phyloP scores from a whole-genome alignment of 2,329 filamentous ascomycete genomes.

The Dendryphion nanum region DNA sequence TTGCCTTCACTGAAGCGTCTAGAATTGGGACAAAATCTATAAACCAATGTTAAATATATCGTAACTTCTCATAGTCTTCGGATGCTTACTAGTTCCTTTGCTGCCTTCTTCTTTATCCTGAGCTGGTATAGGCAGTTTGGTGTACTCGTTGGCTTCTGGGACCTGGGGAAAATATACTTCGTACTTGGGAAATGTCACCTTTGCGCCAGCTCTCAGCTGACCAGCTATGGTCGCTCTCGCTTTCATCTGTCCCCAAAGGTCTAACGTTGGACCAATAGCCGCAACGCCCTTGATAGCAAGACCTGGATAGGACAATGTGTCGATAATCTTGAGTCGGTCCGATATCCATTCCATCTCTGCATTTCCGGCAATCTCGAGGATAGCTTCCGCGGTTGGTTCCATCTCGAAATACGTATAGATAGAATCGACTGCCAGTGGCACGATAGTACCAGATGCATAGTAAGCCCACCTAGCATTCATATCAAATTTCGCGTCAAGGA shows the following conservation, averaged over 20 bases:
- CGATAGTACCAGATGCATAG: constrained; percentile 2
- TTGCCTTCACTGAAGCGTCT: constrained; percentile 1
- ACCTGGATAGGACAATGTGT: constrained; percentile 2
- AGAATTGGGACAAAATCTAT: constrained; percentile 1
- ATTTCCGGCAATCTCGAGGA: constrained; percentile 2
- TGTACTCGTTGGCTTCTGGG: too few relatives aligned
- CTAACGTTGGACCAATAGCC: constrained; percentile 1
- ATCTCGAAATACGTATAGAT: constrained; percentile 3
- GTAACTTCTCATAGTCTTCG: not conserved
- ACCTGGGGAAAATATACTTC: too few relatives aligned
- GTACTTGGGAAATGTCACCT: too few relatives aligned
- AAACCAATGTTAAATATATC: not conserved
- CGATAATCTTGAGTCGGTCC: constrained; percentile 1
- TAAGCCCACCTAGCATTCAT: constrained; percentile 4
- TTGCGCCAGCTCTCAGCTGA: too few relatives aligned
- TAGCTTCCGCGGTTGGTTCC: not conserved
- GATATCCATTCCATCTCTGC: constrained; percentile 1
- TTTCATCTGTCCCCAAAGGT: constrained; percentile 1
- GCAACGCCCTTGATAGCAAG: constrained; percentile 4
- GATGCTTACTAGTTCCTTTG: not conserved
- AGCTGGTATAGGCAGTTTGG: too few relatives aligned
- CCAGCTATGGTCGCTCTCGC: constrained; percentile 2
- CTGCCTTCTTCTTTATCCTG: too few relatives aligned
- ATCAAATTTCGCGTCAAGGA: not conserved
- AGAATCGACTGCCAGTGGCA: constrained; percentile 1